Base-by-base conservation (phyloP, 2,329 filamentous ascomycete genomes). In the Exophiala bonariae region DNA sequence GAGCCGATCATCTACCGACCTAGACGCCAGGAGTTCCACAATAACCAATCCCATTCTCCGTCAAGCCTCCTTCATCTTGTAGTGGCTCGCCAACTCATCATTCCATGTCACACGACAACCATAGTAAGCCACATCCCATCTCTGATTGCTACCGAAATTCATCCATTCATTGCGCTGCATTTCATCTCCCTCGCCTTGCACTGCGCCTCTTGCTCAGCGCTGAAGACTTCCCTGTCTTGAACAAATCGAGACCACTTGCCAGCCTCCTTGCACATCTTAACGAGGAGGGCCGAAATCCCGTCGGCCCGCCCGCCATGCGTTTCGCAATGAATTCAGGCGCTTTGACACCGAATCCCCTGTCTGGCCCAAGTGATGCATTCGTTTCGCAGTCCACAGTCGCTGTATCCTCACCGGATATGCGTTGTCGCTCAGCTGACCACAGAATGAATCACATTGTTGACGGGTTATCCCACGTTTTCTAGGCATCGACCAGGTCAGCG, bases 81-180 rank as follows among this genome's bases (percentile, higher is more conserved):
- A 13, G 22, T 20, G 18, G 6, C 18, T 36, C 34, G 45, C 38
- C 50, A 54, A 39, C 47, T 50, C 46, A 50, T 47, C 46, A 44
- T 36, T 38, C 43, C 31, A 50, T 50, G 50, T 54, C 50, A 54
- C 50, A 42, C 46, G 50, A 54, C 28, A 46, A 44, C 37, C 44
- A 36, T 41, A 41, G 49, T 52, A 49, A 52, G 49, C 40, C 35
- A n/a, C n/a, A 14, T 18, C 17, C 17, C 17, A 7, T 34, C 8
- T n/a, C 14, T 34, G 32, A 5, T 11, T 11, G 6, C 23, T 26
- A 26, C 23, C 23, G 11, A 26, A 6, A 26, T 26, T 26, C 23
- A 26, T 26, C 23, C 23, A 6, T 26, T 26, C 6, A 11, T 26
- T 26, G 23, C 6, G 6, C 23, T 26, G 6, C 11, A 6, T 11